Conservation (phyloP, 2,329 filamentous ascomycete species). For the Beauveria caledonica region DNA sequence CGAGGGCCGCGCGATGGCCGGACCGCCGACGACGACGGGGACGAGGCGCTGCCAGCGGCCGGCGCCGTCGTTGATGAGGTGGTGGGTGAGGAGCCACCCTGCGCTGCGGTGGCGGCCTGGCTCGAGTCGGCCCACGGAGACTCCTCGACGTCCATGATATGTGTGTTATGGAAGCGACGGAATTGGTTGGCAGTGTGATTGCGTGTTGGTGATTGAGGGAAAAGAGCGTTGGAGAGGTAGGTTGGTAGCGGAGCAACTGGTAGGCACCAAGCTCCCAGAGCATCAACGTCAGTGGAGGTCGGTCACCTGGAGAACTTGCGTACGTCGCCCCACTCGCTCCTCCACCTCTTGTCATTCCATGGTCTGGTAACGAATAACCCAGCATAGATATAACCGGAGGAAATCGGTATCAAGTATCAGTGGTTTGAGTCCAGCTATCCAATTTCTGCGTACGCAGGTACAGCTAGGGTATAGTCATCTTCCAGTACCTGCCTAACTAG, state of each 20-base stretch:
- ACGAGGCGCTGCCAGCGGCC: slow-evolving; percentile 23
- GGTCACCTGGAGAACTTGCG: slow-evolving; percentile 6
- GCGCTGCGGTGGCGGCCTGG: slow-evolving; percentile 23
- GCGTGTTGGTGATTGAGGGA: slow-evolving; percentile 1
- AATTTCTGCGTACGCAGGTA: background rate
- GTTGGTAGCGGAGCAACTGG: slow-evolving; percentile 2
- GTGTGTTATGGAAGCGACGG: background rate
- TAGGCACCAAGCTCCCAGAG: slow-evolving; percentile 6
- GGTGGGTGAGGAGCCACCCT: slow-evolving; percentile 22
- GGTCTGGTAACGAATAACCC: too few relatives aligned
- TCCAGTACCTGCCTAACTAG: background rate
- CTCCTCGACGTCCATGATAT: slow-evolving; percentile 42
- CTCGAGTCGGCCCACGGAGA: slow-evolving; percentile 46
- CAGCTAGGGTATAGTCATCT: background rate
- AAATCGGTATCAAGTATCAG: too few relatives aligned
- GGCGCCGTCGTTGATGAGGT: slow-evolving; percentile 22
- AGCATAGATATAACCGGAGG: too few relatives aligned
- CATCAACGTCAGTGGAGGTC: slow-evolving; percentile 11
- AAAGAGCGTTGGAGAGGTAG: background rate
- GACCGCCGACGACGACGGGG: slow-evolving; percentile 24
- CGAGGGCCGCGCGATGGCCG: slow-evolving; percentile 44
- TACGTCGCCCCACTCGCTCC: slow-evolving; percentile 6
- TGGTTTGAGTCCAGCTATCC: background rate
- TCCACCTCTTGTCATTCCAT: background rate
- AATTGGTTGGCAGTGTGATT: background rate